phyloP scores from a whole-genome alignment of 192 early-diverging fungal species.

The Bifiguratus adelaidae region DNA sequence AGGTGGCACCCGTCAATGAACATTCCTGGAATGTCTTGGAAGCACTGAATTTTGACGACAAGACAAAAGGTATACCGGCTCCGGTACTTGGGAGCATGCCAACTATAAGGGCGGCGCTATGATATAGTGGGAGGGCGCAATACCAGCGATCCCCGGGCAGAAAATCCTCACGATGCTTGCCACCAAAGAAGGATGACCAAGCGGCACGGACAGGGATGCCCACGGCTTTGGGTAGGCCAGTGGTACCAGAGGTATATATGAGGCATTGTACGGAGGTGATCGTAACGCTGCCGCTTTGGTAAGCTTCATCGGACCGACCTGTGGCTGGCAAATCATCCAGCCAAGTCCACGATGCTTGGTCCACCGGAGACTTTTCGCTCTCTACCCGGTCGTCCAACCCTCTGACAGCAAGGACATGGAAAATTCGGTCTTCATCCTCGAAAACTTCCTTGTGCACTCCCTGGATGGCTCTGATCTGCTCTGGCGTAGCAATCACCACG shows the following conservation, averaged over 20 bases:
- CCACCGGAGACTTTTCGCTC: slow-evolving; percentile 5
- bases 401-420: too few species aligned
- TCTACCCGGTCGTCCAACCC: too few species aligned
- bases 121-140: slow-evolving; percentile 48
- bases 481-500: slow-evolving; percentile 28
- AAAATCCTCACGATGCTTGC: slow-evolving; percentile 10
- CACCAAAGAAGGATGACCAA: too few species aligned
- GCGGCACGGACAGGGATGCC: slow-evolving; percentile 32
- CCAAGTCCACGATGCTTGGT: slow-evolving; percentile 13
- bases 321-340: slow-evolving; percentile 28
- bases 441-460: slow-evolving; percentile 9
- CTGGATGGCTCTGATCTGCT: slow-evolving; percentile 12
- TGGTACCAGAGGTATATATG: too few species aligned
- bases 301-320: too few species aligned
- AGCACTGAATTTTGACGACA: slow-evolving; percentile 44
- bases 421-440: slow-evolving; percentile 12
- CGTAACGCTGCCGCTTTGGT: too few species aligned
- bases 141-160: slow-evolving; percentile 34
- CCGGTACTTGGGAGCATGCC: too few species aligned
- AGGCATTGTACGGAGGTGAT: too few species aligned
- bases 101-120: slow-evolving; percentile 45
- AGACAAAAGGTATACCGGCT: too few species aligned
- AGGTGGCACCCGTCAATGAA: slow-evolving; percentile 22
- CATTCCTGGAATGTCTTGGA: slow-evolving; percentile 38
- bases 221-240: slow-evolving; percentile 51